A percentile compares a stretch with the other conserved stretches of the same genome.
phyloP scores from a whole-genome alignment of 495 filamentous ascomycete species.

The Neurospora sp. region DNA sequence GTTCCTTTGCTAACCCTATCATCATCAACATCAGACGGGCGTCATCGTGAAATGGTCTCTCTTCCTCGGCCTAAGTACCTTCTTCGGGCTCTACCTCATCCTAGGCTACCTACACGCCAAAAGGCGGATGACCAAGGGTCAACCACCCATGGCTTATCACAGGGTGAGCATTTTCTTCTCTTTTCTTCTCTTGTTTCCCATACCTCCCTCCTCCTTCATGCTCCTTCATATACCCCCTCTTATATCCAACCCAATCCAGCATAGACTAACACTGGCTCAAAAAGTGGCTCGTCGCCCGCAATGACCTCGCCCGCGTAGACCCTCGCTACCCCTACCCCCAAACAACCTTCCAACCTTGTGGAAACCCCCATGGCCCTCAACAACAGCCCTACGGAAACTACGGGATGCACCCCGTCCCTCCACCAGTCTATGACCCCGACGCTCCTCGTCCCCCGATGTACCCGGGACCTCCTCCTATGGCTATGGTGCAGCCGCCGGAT shows the following conservation, averaged over 20 bases:
- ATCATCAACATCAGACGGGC: slow-evolving; percentile 35
- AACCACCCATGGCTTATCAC: slow-evolving; percentile 56
- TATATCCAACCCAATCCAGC: not conserved
- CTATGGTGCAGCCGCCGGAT: slow-evolving; percentile 25
- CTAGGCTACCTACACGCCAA: slow-evolving; percentile 58
- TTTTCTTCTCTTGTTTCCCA: not conserved
- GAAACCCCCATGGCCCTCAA: not conserved
- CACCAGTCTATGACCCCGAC: slow-evolving; percentile 40
- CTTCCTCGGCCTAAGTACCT: slow-evolving; percentile 43
- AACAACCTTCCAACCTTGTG: slow-evolving; percentile 23
- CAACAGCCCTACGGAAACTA: slow-evolving; percentile 18
- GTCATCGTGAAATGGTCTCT: slow-evolving; percentile 59
- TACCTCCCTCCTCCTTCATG: not conserved
- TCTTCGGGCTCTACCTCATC: slow-evolving; percentile 45
- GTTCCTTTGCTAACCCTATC: no score
- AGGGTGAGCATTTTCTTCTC: slow-evolving; percentile 35
- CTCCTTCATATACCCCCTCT: not conserved
- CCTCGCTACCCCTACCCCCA: slow-evolving; percentile 38
- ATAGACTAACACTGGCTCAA: not conserved
- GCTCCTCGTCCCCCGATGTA: slow-evolving; percentile 44
- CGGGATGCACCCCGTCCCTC: slow-evolving; percentile 50
- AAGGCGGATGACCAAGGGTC: slow-evolving; percentile 49
- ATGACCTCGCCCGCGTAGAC: slow-evolving; percentile 44
- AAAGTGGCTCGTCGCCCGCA: slow-evolving; percentile 56
- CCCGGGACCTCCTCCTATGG: slow-evolving; percentile 35